phyloP scores from a whole-genome alignment of 129 eudicot genomes.

The Flaveria robusta region DNA sequence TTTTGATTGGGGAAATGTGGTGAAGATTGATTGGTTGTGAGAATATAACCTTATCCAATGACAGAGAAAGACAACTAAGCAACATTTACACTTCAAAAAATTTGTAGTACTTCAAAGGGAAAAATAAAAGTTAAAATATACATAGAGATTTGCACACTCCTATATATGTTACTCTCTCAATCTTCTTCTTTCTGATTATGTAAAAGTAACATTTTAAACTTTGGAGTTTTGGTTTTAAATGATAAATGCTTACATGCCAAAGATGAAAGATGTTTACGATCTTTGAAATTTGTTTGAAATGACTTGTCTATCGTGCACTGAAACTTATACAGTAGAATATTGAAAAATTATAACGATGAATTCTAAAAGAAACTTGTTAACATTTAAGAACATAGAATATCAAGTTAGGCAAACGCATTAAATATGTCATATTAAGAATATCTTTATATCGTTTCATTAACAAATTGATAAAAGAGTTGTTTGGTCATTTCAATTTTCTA shows the following conservation, averaged over 20 bases:
- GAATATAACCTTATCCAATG: slow-evolving; percentile 55
- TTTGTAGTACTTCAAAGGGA: slow-evolving; percentile 32
- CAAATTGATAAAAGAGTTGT: no score
- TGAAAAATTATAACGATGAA: neutral
- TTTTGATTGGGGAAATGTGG: slow-evolving; percentile 50
- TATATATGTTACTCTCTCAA: neutral
- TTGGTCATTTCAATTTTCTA: no score
- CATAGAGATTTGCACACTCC: slow-evolving; percentile 34
- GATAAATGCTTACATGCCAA: neutral
- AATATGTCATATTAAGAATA: no score
- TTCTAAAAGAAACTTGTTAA: neutral
- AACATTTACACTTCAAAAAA: slow-evolving; percentile 22
- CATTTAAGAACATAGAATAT: neutral
- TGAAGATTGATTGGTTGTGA: slow-evolving; percentile 46
- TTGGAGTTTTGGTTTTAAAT: neutral
- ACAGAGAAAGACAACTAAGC: slow-evolving; percentile 43
- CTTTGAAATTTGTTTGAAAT: neutral
- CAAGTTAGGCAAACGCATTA: no score
- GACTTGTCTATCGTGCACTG: neutral
- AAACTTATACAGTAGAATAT: no score
- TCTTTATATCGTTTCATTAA: no score
- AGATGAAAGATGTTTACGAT: neutral
- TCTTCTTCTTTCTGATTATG: neutral
- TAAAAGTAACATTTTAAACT: neutral
- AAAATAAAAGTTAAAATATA: slow-evolving; percentile 12